phyloP scores from a whole-genome alignment of 176 grass and related monocot species.

The Oryza meyeriana region DNA sequence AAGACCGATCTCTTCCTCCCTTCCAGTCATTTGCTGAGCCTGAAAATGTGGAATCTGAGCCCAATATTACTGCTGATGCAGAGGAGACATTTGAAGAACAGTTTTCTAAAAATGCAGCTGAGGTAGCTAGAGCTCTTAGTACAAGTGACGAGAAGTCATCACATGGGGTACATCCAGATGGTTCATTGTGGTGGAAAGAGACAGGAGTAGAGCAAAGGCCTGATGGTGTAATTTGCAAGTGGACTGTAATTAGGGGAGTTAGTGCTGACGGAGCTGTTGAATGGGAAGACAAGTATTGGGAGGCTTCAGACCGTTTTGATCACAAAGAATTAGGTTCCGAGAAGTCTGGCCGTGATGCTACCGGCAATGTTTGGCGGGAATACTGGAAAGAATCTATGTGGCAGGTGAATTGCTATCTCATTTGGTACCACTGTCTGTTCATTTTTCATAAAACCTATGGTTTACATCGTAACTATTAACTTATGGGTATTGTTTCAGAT shows the following conservation, averaged over 20 bases:
- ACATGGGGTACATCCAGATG: slow-evolving; percentile 59
- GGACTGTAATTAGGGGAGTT: slow-evolving; percentile 88
- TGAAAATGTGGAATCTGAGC: slow-evolving; percentile 43
- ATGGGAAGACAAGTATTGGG: slow-evolving; percentile 99
- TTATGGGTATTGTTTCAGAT: neutral
- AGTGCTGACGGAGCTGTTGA: slow-evolving; percentile 83
- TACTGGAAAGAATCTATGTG: slow-evolving; percentile 95
- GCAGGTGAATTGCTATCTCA: slow-evolving; percentile 53
- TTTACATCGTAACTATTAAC: neutral
- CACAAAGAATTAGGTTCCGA: slow-evolving; percentile 94
- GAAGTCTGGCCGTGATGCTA: slow-evolving; percentile 91
- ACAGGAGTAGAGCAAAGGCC: slow-evolving; percentile 73
- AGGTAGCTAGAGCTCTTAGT: slow-evolving; percentile 61
- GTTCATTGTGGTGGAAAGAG: slow-evolving; percentile 95
- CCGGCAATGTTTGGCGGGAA: slow-evolving; percentile 88
- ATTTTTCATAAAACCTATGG: neutral
- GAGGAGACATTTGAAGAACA: slow-evolving; percentile 54
- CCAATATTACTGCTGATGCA: slow-evolving; percentile 17
- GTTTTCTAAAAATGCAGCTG: slow-evolving; percentile 68
- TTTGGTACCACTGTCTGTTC: neutral
- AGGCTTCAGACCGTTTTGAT: slow-evolving; percentile 86
- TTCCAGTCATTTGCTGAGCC: slow-evolving; percentile 69
- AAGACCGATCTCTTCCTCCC: slow-evolving; percentile 72
- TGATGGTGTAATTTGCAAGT: slow-evolving; percentile 83
- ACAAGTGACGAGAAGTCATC: slow-evolving; percentile 47